Evolutionary conservation across 2,329 filamentous ascomycete species (phyloP), one percentile per base, ranked within the genome.

Genomic region (Pseudogymnoascus sp.): DNA sequence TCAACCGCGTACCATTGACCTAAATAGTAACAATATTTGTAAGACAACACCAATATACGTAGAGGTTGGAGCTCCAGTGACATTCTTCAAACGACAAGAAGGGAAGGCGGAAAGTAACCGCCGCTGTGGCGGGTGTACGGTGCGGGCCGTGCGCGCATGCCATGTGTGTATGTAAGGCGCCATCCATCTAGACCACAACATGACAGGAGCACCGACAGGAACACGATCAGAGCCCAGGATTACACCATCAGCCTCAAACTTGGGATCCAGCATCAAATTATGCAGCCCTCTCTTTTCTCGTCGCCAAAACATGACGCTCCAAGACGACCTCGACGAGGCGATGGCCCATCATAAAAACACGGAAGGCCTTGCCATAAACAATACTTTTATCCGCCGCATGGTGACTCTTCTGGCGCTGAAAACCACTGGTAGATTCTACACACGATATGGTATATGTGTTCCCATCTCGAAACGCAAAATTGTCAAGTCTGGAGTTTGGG

Each of bases 401-500:
- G 19, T 23, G 7, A 47, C 42, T 15, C 42, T 47, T 21, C 19
- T 47, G 42, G 42, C 19, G 42, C 42, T 47, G 5, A 47, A 47
- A 5, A 47, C 42, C 42, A 23, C 42, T 5, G 42, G 2, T 15
- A 47, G 21, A 8, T 23, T 47, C 21, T 23, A 23, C 21, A 8
- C 2, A 1, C 42, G 42, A 47, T 13, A 47, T 47, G 19, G 42
- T 21, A 47, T 47, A 13, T 44, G 40, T 44, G 19, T 23, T 23
- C 40, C 40, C 2, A 44, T 44, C 40, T 44, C 40, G 3, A 44
- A 44, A 44, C 19, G 13, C 19, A 44, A 44, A 3, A 44, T 44
- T 7, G 59, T 66, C 59, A 67, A 67, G 47, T 64, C 62, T 38
- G 63, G 67, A 7, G 53, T 61, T 19, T 31, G 62, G 33, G 35